Percentiles rank a stretch among this genome's conserved stretches.
Conservation (phyloP, 208 protist genomes). For the Crithidia fasciculata region DNA sequence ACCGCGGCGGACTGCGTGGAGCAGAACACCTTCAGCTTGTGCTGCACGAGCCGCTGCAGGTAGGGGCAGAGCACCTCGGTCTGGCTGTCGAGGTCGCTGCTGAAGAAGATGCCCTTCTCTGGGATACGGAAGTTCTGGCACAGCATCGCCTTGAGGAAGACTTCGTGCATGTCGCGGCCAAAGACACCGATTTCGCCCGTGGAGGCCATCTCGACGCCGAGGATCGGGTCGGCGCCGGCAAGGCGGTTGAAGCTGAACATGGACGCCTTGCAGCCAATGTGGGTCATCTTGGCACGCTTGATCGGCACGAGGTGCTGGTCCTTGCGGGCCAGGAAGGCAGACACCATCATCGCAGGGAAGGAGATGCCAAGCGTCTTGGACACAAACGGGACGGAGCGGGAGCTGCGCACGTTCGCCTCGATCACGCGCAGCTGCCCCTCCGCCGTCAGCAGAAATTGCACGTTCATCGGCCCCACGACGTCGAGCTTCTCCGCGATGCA, state of each 20-base stretch:
- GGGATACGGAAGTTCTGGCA: constrained; percentile 86
- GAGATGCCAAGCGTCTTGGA: constrained; percentile 97
- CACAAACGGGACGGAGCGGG: constrained; percentile 98
- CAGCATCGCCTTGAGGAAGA: constrained; percentile 92
- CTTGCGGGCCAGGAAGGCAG: constrained; percentile 71
- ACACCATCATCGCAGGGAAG: constrained; percentile 92
- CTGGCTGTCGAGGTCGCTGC: constrained; percentile 60
- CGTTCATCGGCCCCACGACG: constrained; percentile 98
- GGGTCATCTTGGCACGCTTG: constrained; percentile 85
- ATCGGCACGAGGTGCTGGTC: constrained; percentile 86
- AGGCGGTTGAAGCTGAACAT: constrained; percentile 99
- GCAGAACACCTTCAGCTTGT: constrained; percentile 65
- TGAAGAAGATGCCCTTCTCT: constrained; percentile 86
- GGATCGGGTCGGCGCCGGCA: constrained; percentile 96
- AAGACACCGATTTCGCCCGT: constrained; percentile 98
- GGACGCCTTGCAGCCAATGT: constrained; percentile 96
- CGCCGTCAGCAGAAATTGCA: constrained; percentile 98
- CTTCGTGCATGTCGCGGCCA: constrained; percentile 86
- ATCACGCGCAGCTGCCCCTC: constrained; percentile 96
- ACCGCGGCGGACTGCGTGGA: constrained; percentile 80
- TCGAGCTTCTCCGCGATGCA: constrained; percentile 94
- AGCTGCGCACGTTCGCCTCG: constrained; percentile 98
- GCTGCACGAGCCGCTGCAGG: constrained; percentile 48
- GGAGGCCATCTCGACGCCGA: constrained; percentile 99
- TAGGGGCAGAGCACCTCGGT: constrained; percentile 61